These are phyloP conservation scores for Rhipidocladum racemiflorum DNA, from an alignment of 176 grass and related monocot species.

Conservation along the genomic window DNA sequence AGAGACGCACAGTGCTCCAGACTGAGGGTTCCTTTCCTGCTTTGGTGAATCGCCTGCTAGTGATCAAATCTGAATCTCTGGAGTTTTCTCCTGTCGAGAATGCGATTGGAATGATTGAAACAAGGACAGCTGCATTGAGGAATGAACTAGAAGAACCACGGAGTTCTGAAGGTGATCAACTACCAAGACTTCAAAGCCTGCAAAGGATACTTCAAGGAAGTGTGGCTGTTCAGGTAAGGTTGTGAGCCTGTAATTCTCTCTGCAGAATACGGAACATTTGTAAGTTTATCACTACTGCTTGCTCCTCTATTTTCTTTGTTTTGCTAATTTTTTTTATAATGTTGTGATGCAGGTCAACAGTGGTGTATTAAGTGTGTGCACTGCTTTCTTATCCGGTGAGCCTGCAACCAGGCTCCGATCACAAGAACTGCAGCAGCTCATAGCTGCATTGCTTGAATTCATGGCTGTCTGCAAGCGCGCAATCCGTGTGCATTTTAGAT, in stretches of 20 bases:
- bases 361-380: slow-evolving; percentile 93
- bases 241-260: not conserved
- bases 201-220: slow-evolving; percentile 99
- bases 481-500: slow-evolving; percentile 92
- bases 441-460: slow-evolving; percentile 93
- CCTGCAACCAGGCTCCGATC: slow-evolving; percentile 92
- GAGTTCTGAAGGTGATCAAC: slow-evolving; percentile 92
- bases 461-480: slow-evolving; percentile 99
- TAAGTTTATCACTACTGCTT: not conserved
- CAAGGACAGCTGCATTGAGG: slow-evolving; percentile 87
- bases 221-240: slow-evolving; percentile 93
- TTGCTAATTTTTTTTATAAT: slow-evolving; percentile 17
- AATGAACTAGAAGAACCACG: slow-evolving; percentile 98
- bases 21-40: slow-evolving; percentile 94
- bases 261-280: not conserved
- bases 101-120: slow-evolving; percentile 99
- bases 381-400: slow-evolving; percentile 94
- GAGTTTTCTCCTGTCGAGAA: slow-evolving; percentile 99
- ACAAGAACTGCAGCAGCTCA: slow-evolving; percentile 94
- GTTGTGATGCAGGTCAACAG: slow-evolving; percentile 80
- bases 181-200: slow-evolving; percentile 94
- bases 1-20: slow-evolving; percentile 87
- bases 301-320: not conserved
- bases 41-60: slow-evolving; percentile 82
- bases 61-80: slow-evolving; percentile 85